Conservation (phyloP, 2,329 filamentous ascomycete genomes). For the Corniculantispora saksenae region DNA sequence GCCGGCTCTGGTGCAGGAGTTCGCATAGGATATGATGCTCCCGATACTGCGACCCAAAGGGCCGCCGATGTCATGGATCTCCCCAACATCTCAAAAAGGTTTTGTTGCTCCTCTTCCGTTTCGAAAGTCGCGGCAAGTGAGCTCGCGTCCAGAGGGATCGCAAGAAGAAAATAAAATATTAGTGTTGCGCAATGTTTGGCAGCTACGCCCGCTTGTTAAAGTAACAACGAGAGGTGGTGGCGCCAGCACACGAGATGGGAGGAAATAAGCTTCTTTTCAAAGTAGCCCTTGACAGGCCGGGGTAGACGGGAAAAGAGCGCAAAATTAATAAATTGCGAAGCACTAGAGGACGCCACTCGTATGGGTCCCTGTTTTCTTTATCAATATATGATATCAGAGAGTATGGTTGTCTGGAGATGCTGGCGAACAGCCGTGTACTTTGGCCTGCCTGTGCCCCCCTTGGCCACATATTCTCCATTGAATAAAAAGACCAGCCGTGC, state of each 20-base stretch:
- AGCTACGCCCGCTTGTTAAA: background rate
- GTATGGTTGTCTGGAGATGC: background rate
- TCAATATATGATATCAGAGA: background rate
- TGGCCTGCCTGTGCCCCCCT: background rate
- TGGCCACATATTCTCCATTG: too few species aligned
- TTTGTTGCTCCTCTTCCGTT: background rate
- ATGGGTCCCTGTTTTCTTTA: background rate
- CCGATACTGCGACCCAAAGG: slow-evolving; percentile 9
- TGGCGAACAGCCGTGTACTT: background rate
- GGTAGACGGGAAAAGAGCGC: background rate
- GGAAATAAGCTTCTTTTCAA: slow-evolving; percentile 19
- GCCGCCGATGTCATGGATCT: background rate
- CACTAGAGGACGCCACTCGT: slow-evolving; percentile 4
- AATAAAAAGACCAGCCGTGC: background rate
- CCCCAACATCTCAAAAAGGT: background rate
- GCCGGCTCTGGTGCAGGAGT: slow-evolving; percentile 13
- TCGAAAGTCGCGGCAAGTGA: background rate
- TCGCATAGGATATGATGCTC: slow-evolving; percentile 12
- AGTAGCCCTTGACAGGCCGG: background rate
- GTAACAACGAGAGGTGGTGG: background rate
- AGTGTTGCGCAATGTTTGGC: background rate
- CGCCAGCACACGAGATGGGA: background rate
- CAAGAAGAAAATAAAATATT: too few species aligned
- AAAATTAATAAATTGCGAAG: background rate
- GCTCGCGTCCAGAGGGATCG: too few species aligned